Base-by-base conservation (phyloP, 2,329 filamentous ascomycete species). In the Aspergillus fructus region DNA sequence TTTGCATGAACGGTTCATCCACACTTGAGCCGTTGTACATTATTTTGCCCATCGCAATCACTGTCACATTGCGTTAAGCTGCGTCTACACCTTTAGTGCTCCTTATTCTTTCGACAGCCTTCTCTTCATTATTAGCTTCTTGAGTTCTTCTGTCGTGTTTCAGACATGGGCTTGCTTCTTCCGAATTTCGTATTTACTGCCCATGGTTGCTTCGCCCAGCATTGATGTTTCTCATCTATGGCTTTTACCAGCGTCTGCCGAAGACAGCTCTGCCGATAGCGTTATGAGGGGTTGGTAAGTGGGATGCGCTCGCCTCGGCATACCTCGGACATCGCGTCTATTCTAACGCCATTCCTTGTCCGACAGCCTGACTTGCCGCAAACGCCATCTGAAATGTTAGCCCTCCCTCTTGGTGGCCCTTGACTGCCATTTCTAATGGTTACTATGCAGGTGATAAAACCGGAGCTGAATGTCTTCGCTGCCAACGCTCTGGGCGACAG, bases 201-300 rank as follows among this genome's bases (percentile, higher is more conserved):
- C 42, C 37, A 39, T 56, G 41, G 53, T 49, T 59, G 53, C 54
- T 34, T 52, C 49, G 19, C 53, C 30, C 39, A 37, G 50, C 19
- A 52, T 63, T 58, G 58, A 62, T 59, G 54, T 15, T 45, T 60
- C 54, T 62, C 62, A 55, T 62, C 60, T 59, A 67, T 65, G 64
- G 64, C 60, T 63, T 42, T 64, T 59, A 40, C 56, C 24, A 59
- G 53, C 48, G 40, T 47, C 55, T 50, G 55, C 55, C 57, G 53
- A 64, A 58, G 59, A 62, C 57, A 49, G 58, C 63, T 56, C 46
- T 55, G 52, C 59, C 55, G 55, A 68, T 59, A 66, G 61, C 70
- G 70, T 73, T 62, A 73, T 72, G 71, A 73, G 71, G 69, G 71
- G 71, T 69, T 73, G 71, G 71, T 73, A 37, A 71, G 71, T 72